These are phyloP conservation scores for Sphaerulina populicola DNA, from an alignment of 2,329 filamentous ascomycete genomes.

Conservation along the genomic window DNA sequence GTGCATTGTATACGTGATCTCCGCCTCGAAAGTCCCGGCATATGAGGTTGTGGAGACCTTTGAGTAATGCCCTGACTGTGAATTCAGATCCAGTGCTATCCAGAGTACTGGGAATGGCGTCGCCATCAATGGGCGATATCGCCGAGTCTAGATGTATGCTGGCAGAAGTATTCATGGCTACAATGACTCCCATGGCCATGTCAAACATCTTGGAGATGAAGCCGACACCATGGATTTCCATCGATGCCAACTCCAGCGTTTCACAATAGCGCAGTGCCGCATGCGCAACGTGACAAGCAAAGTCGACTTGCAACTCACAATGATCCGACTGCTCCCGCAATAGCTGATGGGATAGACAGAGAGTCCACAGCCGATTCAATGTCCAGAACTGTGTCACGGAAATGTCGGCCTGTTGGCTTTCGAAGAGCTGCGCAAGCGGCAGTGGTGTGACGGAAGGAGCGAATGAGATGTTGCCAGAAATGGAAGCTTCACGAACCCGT, in stretches of 20 bases:
- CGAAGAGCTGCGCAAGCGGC: constrained; percentile 23
- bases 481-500: constrained; percentile 25
- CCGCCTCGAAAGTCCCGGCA: constrained; percentile 20
- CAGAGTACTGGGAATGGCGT: constrained; percentile 13
- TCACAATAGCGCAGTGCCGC: constrained; percentile 33
- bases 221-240: constrained; percentile 39
- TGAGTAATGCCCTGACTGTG: constrained; percentile 11
- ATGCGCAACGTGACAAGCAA: constrained; percentile 32
- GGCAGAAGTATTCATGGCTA: constrained; percentile 18
- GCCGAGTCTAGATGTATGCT: constrained; percentile 15
- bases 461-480: constrained; percentile 35
- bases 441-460: constrained; percentile 30
- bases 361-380: constrained; percentile 38
- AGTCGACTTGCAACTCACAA: constrained; percentile 34
- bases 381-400: constrained; percentile 40
- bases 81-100: not conserved
- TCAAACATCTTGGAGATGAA: constrained; percentile 37
- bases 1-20: constrained; percentile 18
- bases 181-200: constrained; percentile 28
- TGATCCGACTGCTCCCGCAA: constrained; percentile 32
- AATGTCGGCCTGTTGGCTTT: constrained; percentile 39
- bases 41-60: constrained; percentile 15
- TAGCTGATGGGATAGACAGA: constrained; percentile 37
- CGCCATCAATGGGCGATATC: constrained; percentile 8
- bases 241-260: constrained; percentile 29